Conservation (phyloP, 495 filamentous ascomycete species). For the Penicillium tannophilum region DNA sequence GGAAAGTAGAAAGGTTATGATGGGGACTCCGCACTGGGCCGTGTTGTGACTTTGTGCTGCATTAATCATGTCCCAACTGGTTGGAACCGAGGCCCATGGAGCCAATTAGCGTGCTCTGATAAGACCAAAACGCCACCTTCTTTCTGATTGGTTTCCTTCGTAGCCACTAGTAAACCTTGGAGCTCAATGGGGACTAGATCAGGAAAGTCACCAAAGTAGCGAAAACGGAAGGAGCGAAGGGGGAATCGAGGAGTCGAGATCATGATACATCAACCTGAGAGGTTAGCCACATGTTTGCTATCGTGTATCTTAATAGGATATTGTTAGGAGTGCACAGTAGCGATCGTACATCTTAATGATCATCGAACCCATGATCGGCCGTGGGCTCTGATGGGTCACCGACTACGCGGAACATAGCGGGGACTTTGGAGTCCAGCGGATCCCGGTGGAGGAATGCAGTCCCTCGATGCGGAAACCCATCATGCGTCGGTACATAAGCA, state of each 20-base stretch:
- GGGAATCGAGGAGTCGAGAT: neutral
- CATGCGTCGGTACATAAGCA: neutral
- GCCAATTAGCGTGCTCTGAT: conserved; percentile 9
- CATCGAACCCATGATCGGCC: neutral
- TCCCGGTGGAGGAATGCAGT: neutral
- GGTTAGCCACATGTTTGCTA: neutral
- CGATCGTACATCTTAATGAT: too few relatives aligned
- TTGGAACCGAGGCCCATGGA: neutral
- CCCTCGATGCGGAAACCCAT: conserved; percentile 1
- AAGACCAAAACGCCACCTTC: conserved; percentile 19
- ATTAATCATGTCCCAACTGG: neutral
- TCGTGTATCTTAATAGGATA: neutral
- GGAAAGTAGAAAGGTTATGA: neutral
- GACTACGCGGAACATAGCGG: neutral
- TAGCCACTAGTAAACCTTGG: conserved; percentile 10
- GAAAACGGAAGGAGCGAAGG: neutral
- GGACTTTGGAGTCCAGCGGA: neutral
- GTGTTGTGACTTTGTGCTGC: neutral
- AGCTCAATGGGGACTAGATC: neutral
- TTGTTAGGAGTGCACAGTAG: too few relatives aligned
- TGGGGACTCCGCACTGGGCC: neutral
- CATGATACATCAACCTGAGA: neutral
- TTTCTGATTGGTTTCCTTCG: conserved; percentile 3
- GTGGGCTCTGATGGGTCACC: neutral
- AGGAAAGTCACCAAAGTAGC: neutral